Evolutionary conservation across 768 basidiomycete species (phyloP).

Genomic region (Cystobasidium tubakii): DNA sequence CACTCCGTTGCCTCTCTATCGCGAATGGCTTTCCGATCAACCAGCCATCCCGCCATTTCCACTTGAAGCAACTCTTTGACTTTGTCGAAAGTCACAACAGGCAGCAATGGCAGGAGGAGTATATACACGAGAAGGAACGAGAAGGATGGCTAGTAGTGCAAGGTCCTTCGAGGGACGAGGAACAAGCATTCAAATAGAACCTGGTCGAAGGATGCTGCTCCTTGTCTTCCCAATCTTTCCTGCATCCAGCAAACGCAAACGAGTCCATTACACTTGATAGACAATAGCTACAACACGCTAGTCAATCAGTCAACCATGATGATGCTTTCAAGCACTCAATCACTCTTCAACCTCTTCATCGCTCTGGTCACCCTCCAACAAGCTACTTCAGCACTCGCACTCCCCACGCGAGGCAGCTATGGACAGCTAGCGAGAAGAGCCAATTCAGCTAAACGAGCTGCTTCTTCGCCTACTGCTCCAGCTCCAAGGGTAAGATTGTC

Average conservation of each 20-base stretch:
- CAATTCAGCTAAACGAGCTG: slow-evolving; percentile 1
- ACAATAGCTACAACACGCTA: neutral
- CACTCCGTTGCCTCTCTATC: neutral
- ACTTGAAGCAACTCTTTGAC: neutral
- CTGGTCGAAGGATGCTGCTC: neutral
- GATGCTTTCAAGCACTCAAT: slow-evolving; percentile 7
- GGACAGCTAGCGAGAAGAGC: slow-evolving; percentile 11
- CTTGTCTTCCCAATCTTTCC: neutral
- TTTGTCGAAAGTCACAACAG: neutral
- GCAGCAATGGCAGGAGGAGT: neutral
- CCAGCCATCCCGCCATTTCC: neutral
- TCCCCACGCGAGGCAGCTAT: slow-evolving; percentile 26
- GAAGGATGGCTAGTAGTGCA: neutral
- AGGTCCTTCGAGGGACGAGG: neutral
- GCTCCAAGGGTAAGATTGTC: neutral
- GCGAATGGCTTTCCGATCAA: neutral
- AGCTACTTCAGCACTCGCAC: slow-evolving; percentile 18
- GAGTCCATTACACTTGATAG: too few species aligned
- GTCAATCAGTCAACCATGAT: neutral
- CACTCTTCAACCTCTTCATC: slow-evolving; percentile 28
- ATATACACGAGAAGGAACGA: neutral
- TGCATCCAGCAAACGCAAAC: too few species aligned
- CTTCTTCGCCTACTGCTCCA: neutral
- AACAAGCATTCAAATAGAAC: neutral
- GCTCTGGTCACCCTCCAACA: slow-evolving; percentile 23